A percentile compares a stretch with the other conserved stretches of the same genome.
These are phyloP conservation scores for Licmophora abbreviata DNA, from an alignment of 108 stramenopile species.

Conservation along the genomic window DNA sequence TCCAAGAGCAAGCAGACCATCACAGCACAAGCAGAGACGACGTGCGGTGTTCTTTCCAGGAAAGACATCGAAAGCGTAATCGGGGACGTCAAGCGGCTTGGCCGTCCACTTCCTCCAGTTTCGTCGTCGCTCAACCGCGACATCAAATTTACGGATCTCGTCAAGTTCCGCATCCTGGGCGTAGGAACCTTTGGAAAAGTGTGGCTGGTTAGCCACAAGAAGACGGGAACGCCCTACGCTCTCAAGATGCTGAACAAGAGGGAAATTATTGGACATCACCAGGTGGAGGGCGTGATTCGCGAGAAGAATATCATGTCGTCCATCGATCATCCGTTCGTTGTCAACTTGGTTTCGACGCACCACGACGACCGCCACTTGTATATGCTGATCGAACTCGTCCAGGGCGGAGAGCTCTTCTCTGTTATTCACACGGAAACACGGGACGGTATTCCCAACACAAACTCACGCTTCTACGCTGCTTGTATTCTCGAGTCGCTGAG, in stretches of 20 bases:
- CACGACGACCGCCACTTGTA: slow-evolving; percentile 85
- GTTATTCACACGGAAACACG: slow-evolving; percentile 87
- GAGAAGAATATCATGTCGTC: slow-evolving; percentile 90
- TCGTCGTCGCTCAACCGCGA: slow-evolving; percentile 18
- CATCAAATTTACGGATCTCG: slow-evolving; percentile 34
- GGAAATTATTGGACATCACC: slow-evolving; percentile 96
- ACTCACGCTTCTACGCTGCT: slow-evolving; percentile 82
- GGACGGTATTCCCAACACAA: slow-evolving; percentile 85
- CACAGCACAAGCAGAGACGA: slow-evolving; percentile 33
- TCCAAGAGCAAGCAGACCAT: slow-evolving; percentile 32
- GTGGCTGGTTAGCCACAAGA: slow-evolving; percentile 93
- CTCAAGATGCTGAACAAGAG: slow-evolving; percentile 89
- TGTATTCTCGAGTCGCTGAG: slow-evolving; percentile 66
- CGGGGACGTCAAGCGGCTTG: slow-evolving; percentile 31
- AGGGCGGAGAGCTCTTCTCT: slow-evolving; percentile 91
- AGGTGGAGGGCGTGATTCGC: slow-evolving; percentile 87
- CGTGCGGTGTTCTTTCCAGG: slow-evolving; percentile 39
- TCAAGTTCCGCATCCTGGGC: slow-evolving; percentile 90
- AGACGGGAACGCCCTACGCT: slow-evolving; percentile 69
- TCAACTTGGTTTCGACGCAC: slow-evolving; percentile 81
- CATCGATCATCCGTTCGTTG: slow-evolving; percentile 89
- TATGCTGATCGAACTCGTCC: slow-evolving; percentile 89
- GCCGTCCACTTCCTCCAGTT: slow-evolving; percentile 19
- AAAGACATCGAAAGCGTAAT: slow-evolving; percentile 39
- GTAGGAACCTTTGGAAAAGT: slow-evolving; percentile 98